Base-by-base conservation (phyloP, 805 yeast genomes). In the Yamadazyma takamatsuzukensis region DNA sequence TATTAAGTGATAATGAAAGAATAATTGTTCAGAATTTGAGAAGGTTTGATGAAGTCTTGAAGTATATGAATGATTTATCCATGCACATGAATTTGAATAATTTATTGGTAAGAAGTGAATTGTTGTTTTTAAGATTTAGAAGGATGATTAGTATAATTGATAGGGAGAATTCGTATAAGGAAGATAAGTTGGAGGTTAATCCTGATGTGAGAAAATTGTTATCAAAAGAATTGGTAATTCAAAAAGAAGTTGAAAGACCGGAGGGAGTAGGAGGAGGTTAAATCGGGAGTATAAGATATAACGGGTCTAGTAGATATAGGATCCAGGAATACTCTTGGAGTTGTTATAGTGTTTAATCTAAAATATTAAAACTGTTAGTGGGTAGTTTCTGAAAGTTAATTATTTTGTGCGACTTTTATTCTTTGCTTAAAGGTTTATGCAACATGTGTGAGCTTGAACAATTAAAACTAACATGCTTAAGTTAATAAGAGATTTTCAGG, bases 31-130 rank as follows among this genome's bases (percentile, higher is more conserved):
- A 79, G 25, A 83, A 86, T 48, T 65, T 93, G 39, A 66, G 66
- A 19, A 78, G 80, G 40, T 90, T 93, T 60, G 97, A 93, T 53
- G 96, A 90, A 54, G 89, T 93, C 16, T 71, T 93, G 49, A 87
- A 84, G 61, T 93, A 83, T 54, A 83, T 90, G 76, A 93, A 93
- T 59, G 97, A 90, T 48, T 69, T 93, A 38, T 78, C 86, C 30
- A 82, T 82, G 67, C 72, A 79, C 2, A 66, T 87, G 64, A 79
- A 85, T 36, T 62, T 88, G 46, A 76, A 83, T 29, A 94, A 85
- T 44, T 62, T 88, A 27, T 68, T 90, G 32, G 77, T 84, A n/a
- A 69, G 96, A 25, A 80, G 94, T 4, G 97, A 93, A 52, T 66
- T 86, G 18, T 63, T 90, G 22, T 93, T 88, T 51, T 68, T 85